Conservation (phyloP, 2,329 filamentous ascomycete genomes). For the Verticillium isaacii region DNA sequence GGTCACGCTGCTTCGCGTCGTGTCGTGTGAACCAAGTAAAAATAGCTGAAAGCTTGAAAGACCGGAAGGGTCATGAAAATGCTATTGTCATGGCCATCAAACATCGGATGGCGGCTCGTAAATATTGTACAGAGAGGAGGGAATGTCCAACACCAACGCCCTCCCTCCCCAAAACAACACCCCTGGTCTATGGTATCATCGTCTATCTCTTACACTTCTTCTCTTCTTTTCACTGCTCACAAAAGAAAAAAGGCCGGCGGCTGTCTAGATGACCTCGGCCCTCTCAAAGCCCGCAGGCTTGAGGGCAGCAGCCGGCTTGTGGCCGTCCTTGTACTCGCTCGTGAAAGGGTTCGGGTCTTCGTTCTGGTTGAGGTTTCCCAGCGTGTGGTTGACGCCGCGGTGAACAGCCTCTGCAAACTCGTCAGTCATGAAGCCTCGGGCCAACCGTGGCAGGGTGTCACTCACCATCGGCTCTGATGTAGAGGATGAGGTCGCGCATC, state of each 20-base stretch:
- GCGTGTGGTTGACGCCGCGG: slow-evolving; percentile 91
- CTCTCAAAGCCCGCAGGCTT: slow-evolving; percentile 77
- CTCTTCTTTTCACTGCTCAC: background rate
- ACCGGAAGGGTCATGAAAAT: background rate
- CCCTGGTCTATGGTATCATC: slow-evolving; percentile 1
- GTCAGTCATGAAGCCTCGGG: background rate
- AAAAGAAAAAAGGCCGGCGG: background rate
- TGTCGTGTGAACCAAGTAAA: background rate
- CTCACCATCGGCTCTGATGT: slow-evolving; percentile 69
- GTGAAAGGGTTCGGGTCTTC: slow-evolving; percentile 91
- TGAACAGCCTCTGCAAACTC: slow-evolving; percentile 68
- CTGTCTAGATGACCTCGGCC: slow-evolving; percentile 62
- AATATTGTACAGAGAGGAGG: background rate
- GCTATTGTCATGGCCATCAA: background rate
- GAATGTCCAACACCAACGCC: background rate
- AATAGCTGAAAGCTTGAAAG: background rate
- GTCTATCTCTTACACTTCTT: background rate
- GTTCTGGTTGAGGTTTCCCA: slow-evolving; percentile 80
- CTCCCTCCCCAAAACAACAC: background rate
- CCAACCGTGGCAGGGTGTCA: background rate
- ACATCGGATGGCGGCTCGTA: background rate
- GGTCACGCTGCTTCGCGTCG: background rate
- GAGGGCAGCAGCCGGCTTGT: slow-evolving; percentile 61
- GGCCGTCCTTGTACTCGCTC: slow-evolving; percentile 66
- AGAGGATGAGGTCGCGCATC: slow-evolving; percentile 83